These are phyloP conservation scores for Canavalia gladiata DNA, from an alignment of 306 rosid species.

Conservation along the genomic window DNA sequence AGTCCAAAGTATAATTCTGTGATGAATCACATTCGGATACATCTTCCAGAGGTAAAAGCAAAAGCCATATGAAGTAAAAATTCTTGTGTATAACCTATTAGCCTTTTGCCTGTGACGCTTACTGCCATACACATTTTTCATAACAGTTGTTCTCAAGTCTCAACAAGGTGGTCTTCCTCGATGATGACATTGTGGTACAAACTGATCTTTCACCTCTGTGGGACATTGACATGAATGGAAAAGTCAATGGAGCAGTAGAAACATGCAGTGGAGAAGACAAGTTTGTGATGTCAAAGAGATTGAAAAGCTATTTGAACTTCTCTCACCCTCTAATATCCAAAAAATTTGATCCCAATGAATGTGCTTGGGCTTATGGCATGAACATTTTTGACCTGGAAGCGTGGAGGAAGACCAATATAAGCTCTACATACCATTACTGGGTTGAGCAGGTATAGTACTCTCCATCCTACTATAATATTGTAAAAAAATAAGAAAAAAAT, in stretches of 20 bases:
- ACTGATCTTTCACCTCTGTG: constrained; percentile 96
- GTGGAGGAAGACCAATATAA: constrained; percentile 98
- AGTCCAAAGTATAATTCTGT: constrained; percentile 95
- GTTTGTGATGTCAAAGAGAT: constrained; percentile 86
- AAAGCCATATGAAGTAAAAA: background rate
- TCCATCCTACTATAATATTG: constrained; percentile 18
- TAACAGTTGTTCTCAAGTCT: constrained; percentile 92
- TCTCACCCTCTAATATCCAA: constrained; percentile 81
- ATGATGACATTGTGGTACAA: constrained; percentile 91
- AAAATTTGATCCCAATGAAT: constrained; percentile 73
- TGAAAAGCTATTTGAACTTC: constrained; percentile 91
- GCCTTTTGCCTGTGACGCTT: constrained; percentile 28
- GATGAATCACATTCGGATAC: constrained; percentile 94
- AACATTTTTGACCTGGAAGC: constrained; percentile 93
- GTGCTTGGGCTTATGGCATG: constrained; percentile 99
- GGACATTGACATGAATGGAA: constrained; percentile 92
- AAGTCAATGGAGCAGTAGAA: constrained; percentile 98
- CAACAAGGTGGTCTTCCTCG: constrained; percentile 87
- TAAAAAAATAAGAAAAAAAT: background rate
- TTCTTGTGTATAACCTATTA: background rate
- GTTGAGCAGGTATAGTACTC: constrained; percentile 70
- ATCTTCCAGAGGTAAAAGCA: constrained; percentile 87
- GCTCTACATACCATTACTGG: constrained; percentile 83
- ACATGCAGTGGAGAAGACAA: constrained; percentile 89
- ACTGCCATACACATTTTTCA: constrained; percentile 29